phyloP scores from a whole-genome alignment of 345 rosid species.

The Salix dunnii region DNA sequence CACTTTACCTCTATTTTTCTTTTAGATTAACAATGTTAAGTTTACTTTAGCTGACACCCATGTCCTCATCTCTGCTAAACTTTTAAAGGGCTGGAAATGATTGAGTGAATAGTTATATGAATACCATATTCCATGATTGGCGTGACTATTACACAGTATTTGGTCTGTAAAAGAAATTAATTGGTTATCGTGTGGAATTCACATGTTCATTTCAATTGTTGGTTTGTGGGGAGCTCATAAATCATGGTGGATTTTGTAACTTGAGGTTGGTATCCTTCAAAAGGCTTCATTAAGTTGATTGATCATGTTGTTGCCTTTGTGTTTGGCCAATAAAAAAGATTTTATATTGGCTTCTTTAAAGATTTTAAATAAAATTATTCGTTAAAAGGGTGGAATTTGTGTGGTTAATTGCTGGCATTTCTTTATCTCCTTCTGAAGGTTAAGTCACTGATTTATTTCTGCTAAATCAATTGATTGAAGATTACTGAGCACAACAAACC shows the following conservation, averaged over 20 bases:
- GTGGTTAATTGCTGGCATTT: not conserved
- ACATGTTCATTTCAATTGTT: not conserved
- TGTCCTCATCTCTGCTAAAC: not conserved
- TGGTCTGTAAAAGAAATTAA: not conserved
- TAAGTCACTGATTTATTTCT: not conserved
- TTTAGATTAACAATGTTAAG: not conserved
- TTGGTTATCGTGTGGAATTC: not conserved
- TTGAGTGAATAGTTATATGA: not conserved
- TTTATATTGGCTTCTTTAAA: not conserved
- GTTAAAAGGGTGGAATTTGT: not conserved
- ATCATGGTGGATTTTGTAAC: not conserved
- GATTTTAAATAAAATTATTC: not conserved
- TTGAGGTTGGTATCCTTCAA: not conserved
- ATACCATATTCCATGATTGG: not conserved
- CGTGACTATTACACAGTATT: not conserved
- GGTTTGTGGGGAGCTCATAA: not conserved
- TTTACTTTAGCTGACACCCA: not conserved
- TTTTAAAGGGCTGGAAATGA: not conserved
- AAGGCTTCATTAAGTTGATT: not conserved
- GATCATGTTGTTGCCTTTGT: not conserved
- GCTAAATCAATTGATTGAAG: not conserved
- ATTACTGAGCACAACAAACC: not conserved
- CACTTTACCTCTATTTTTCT: not conserved
- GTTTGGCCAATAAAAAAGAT: not conserved
- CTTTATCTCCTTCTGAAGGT: not conserved